phyloP scores from a whole-genome alignment of 106 monocot genomes.

The Dendrobium huoshanense region DNA sequence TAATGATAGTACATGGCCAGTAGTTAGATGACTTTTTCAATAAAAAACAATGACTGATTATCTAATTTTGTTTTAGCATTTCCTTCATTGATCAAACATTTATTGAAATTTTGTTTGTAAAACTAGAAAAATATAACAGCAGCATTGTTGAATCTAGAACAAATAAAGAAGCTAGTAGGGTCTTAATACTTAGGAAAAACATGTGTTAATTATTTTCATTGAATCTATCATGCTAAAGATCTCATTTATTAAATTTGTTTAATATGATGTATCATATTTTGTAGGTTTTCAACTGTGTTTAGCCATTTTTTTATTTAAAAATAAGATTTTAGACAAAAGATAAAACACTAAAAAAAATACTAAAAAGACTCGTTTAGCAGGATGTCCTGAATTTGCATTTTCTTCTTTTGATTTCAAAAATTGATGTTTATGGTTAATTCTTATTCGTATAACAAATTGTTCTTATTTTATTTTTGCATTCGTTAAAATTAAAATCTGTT shows the following conservation, averaged over 20 bases:
- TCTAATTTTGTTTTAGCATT: conserved; percentile 52
- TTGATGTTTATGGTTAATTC: not conserved
- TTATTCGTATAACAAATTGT: not conserved
- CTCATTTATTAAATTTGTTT: not conserved
- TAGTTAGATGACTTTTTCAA: conserved; percentile 71
- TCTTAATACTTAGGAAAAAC: conserved; percentile 91
- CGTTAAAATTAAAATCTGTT: conserved; percentile 81
- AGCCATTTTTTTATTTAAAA: conserved; percentile 84
- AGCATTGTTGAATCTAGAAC: conserved; percentile 86
- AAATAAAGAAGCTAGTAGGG: conserved; percentile 76
- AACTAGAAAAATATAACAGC: conserved; percentile 57
- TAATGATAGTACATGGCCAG: conserved; percentile 72
- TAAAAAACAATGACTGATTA: conserved; percentile 58
- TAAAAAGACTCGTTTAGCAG: conserved; percentile 78
- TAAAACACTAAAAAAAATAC: conserved; percentile 85
- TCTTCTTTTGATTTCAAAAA: not conserved
- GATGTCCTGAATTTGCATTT: conserved; percentile 12
- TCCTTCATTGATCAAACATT: conserved; percentile 50
- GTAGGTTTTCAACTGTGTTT: conserved; percentile 81
- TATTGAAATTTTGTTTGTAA: conserved; percentile 51
- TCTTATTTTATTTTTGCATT: conserved; percentile 38
- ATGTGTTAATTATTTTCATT: conserved; percentile 33
- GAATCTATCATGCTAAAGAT: not conserved
- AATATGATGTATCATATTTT: conserved; percentile 3
- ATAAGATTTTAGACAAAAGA: conserved; percentile 93